Evolutionary conservation across 768 basidiomycete genomes (phyloP), one percentile per base, ranked within the genome.

Genomic region (Suillus brevipes): DNA sequence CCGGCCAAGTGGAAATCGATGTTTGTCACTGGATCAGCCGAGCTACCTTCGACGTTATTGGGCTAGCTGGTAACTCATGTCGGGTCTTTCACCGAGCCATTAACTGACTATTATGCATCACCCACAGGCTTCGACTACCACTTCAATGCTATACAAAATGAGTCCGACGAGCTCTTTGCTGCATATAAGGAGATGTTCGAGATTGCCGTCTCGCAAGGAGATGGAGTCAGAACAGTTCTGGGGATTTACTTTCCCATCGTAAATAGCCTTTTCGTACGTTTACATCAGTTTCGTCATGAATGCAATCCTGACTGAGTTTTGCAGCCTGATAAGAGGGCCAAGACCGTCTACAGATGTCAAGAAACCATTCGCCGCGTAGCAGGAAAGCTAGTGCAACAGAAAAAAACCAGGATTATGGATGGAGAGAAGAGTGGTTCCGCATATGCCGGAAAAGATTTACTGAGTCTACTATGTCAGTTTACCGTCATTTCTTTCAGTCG

Each of bases 11-110:
- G 65, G 82, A 70, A 70, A 72, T 97, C 31, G 92, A 97, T 70
- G 85, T 95, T 8, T 88, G 86, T 71, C 87, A 85, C 68, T 96
- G 91, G 90, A 76, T 95, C 40, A 90, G 88, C 67, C 84, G 93
- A 50, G 88, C 89, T 10, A 94, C 94, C 0, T 91, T 97, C 71
- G 95, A 97, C 74, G 89, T 96, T 52, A 94, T 97, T 69, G 95
- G 94, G 1, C 74, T 92, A n/a, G 92, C 94, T 49, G 92, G 91
- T 92, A 63, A 55, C 80, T 72, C 38, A n/a, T 9, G 28, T 64
- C 55, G 47, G 36, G 16, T 18, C 38, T 38, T 40, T 10, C 23
- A 40, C 6, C 16, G 14, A 37, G 23, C 20, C 20, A 13, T 38
- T 47, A 28, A 9, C 59, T 58, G 57, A 58, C 25, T 9, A 58